Conservation (phyloP, 192 early-diverging fungal genomes). For the Fimicolochytrium jonesii region DNA sequence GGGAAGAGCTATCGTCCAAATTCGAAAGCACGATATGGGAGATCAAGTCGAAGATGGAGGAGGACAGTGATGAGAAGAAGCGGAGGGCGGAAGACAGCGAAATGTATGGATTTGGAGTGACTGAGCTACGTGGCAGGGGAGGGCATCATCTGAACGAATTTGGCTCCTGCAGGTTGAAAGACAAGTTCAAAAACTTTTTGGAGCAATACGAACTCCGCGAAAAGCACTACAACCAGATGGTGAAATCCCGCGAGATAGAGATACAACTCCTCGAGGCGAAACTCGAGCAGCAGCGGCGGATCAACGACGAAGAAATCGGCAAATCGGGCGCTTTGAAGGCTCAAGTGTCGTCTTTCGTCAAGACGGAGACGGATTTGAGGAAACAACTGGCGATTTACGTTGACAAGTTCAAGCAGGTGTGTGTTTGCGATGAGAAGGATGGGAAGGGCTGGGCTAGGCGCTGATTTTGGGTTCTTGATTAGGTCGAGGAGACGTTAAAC, state of each 20-base stretch:
- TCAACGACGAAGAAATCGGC: slow-evolving; percentile 33
- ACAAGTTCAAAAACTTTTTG: slow-evolving; percentile 55
- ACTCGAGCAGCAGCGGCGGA: slow-evolving; percentile 42
- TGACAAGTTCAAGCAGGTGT: slow-evolving; percentile 55
- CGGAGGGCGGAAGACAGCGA: slow-evolving; percentile 42
- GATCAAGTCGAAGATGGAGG: slow-evolving; percentile 52
- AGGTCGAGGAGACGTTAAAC: slow-evolving; percentile 63
- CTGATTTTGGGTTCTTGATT: neutral
- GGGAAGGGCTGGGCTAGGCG: neutral
- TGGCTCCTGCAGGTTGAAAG: slow-evolving; percentile 42
- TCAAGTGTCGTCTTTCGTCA: slow-evolving; percentile 48
- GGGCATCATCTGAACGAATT: neutral
- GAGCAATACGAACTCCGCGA: slow-evolving; percentile 60
- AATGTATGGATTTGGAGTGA: slow-evolving; percentile 24
- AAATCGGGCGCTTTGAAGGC: slow-evolving; percentile 34
- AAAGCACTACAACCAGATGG: slow-evolving; percentile 55
- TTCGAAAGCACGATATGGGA: slow-evolving; percentile 60
- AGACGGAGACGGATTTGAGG: slow-evolving; percentile 55
- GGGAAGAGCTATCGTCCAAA: slow-evolving; percentile 53
- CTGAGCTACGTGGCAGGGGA: neutral
- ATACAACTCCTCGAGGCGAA: slow-evolving; percentile 55
- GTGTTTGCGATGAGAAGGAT: neutral
- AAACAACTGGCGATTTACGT: slow-evolving; percentile 57
- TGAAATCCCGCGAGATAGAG: slow-evolving; percentile 55
- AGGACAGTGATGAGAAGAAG: slow-evolving; percentile 40